These are phyloP conservation scores for Ogataea ganodermae DNA, from an alignment of 805 yeast genomes.

Conservation along the genomic window DNA sequence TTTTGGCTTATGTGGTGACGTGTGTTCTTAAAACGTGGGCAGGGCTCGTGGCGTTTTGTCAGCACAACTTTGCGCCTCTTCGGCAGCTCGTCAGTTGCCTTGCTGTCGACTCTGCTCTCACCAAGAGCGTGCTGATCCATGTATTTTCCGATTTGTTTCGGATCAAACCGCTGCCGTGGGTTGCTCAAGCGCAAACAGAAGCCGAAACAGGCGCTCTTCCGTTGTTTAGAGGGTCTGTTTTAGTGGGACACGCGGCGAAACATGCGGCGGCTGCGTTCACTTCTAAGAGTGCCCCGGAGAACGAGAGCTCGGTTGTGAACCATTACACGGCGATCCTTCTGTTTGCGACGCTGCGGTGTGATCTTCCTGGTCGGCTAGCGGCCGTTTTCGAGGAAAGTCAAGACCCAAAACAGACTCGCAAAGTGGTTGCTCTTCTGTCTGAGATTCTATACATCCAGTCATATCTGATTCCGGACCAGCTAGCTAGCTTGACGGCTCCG, in stretches of 20 bases:
- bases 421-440: constrained; percentile 64
- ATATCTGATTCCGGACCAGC: constrained; percentile 53
- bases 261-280: constrained; percentile 3
- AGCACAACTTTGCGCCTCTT: constrained; percentile 56
- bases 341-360: constrained; percentile 55
- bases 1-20: constrained; percentile 59
- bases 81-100: constrained; percentile 62
- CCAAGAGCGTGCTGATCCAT: constrained; percentile 68
- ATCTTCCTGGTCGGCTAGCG: constrained; percentile 51
- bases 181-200: constrained; percentile 4
- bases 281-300: constrained; percentile 35
- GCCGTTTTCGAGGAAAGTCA: constrained; percentile 37
- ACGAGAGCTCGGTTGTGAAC: constrained; percentile 47
- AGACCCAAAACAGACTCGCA: constrained; percentile 50
- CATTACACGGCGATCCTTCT: constrained; percentile 70
- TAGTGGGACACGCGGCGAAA: constrained; percentile 16
- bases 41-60: constrained; percentile 69
- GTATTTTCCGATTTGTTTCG: constrained; percentile 68
- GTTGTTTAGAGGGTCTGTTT: constrained; percentile 27
- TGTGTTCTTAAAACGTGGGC: constrained; percentile 69
- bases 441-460: constrained; percentile 60
- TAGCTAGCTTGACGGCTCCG: constrained; percentile 31
- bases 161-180: constrained; percentile 60
- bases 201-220: constrained; percentile 11
- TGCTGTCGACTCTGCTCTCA: constrained; percentile 52